phyloP scores from a whole-genome alignment of 306 rosid genomes.

The Citrullus colocynthis region DNA sequence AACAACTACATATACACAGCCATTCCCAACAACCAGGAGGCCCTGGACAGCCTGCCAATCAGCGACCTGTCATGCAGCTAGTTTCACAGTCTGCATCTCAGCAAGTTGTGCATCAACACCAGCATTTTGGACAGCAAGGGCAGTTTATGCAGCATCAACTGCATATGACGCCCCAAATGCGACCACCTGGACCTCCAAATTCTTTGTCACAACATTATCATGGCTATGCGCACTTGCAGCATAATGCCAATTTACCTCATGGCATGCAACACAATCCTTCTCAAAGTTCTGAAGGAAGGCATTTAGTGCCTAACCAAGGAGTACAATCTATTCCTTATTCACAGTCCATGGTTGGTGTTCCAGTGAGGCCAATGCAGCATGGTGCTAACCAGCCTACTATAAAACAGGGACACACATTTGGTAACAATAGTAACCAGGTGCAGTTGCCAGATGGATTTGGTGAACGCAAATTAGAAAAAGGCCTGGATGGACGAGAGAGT shows the following conservation, averaged over 20 bases:
- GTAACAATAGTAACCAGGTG: conserved; percentile 27
- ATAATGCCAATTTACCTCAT: conserved; percentile 29
- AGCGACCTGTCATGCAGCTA: conserved; percentile 43
- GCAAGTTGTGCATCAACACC: conserved; percentile 35
- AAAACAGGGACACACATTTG: conserved; percentile 34
- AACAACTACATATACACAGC: conserved; percentile 34
- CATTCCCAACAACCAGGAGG: conserved; percentile 54
- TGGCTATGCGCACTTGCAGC: conserved; percentile 36
- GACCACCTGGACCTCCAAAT: conserved; percentile 45
- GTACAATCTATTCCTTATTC: conserved; percentile 36
- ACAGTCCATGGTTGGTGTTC: conserved; percentile 34
- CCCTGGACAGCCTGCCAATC: conserved; percentile 36
- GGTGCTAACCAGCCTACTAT: conserved; percentile 28
- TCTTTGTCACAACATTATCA: conserved; percentile 34
- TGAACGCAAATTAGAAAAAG: conserved; percentile 10
- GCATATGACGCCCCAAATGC: conserved; percentile 37
- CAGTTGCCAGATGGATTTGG: conserved; percentile 29
- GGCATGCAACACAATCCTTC: conserved; percentile 35
- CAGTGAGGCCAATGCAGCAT: conserved; percentile 38
- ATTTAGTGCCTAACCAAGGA: conserved; percentile 37
- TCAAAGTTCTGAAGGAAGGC: conserved; percentile 50
- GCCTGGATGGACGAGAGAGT: conserved; percentile 16
- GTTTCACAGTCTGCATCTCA: conserved; percentile 35
- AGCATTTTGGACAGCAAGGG: conserved; percentile 15
- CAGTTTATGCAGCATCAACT: conserved; percentile 42